A percentile compares a stretch with the other conserved stretches of the same genome.
Conservation (phyloP, 345 rosid genomes). For the Arabis alpina region DNA sequence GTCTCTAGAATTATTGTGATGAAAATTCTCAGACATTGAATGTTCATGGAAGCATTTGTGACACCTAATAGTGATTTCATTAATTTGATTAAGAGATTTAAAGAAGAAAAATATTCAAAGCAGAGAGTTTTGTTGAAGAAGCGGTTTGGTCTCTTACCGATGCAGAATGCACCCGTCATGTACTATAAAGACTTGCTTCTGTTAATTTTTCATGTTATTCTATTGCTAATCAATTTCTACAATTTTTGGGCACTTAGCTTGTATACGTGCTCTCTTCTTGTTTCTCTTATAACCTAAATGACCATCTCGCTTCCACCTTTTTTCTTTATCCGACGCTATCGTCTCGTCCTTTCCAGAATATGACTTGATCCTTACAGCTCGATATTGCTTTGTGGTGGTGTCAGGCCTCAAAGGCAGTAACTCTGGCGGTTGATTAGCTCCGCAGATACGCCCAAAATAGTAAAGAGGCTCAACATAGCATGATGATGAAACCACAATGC, state of each 20-base stretch:
- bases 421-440: slow-evolving; percentile 46
- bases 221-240: slow-evolving; percentile 24
- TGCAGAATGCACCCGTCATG: slow-evolving; percentile 67
- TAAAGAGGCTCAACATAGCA: slow-evolving; percentile 67
- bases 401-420: slow-evolving; percentile 34
- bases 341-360: slow-evolving; percentile 24
- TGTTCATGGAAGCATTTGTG: too few species aligned
- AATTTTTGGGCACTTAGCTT: slow-evolving; percentile 29
- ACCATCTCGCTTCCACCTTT: slow-evolving; percentile 25
- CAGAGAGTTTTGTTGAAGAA: slow-evolving; percentile 80
- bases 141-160: slow-evolving; percentile 81
- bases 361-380: slow-evolving; percentile 39
- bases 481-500: slow-evolving; percentile 70
- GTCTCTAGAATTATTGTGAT: too few species aligned
- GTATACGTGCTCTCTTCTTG: slow-evolving; percentile 39
- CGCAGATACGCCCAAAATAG: slow-evolving; percentile 64
- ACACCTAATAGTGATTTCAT: too few species aligned
- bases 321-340: slow-evolving; percentile 34
- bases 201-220: slow-evolving; percentile 12
- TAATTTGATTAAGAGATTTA: too few species aligned
- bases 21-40: too few species aligned
- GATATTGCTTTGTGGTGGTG: slow-evolving; percentile 29
- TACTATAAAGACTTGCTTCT: slow-evolving; percentile 48
- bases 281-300: slow-evolving; percentile 18
- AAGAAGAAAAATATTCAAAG: slow-evolving; percentile 52